Conservation (phyloP, 345 rosid genomes). For the Acer yangbiense region DNA sequence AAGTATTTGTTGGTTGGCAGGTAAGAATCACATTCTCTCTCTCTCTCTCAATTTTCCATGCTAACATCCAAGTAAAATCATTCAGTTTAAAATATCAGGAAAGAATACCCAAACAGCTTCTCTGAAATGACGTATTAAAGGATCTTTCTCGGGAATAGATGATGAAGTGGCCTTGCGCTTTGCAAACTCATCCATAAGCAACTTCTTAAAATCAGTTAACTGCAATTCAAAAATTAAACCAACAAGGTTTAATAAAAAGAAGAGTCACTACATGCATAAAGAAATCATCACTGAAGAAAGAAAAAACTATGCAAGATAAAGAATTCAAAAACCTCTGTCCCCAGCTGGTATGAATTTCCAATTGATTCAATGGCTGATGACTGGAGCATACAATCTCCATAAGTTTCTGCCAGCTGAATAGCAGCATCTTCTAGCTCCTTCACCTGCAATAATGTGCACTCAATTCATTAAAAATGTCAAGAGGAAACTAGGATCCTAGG, state of each 20-base stretch:
- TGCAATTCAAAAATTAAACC: conserved; percentile 37
- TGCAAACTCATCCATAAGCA: conserved; percentile 59
- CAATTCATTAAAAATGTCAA: neutral
- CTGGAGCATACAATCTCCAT: conserved; percentile 46
- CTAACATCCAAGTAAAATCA: neutral
- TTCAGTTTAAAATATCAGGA: conserved; percentile 6
- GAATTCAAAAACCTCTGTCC: conserved; percentile 48
- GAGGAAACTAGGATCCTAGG: neutral
- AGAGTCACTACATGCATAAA: neutral
- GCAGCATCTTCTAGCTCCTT: conserved; percentile 71
- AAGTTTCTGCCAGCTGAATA: conserved; percentile 54
- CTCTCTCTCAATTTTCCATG: neutral
- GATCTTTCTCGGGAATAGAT: conserved; percentile 46
- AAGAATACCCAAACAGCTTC: conserved; percentile 83
- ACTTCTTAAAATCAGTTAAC: conserved; percentile 75
- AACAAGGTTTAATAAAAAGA: neutral
- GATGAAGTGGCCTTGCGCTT: conserved; percentile 51
- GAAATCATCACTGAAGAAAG: neutral
- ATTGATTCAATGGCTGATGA: conserved; percentile 63
- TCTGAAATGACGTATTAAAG: conserved; percentile 64
- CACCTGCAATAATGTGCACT: conserved; percentile 45
- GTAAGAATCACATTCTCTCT: neutral
- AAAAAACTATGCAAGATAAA: conserved; percentile 1
- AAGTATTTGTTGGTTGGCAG: conserved; percentile 6
- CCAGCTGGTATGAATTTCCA: conserved; percentile 64